phyloP scores from a whole-genome alignment of 768 basidiomycete genomes.

The Leccinum subgranulosum region DNA sequence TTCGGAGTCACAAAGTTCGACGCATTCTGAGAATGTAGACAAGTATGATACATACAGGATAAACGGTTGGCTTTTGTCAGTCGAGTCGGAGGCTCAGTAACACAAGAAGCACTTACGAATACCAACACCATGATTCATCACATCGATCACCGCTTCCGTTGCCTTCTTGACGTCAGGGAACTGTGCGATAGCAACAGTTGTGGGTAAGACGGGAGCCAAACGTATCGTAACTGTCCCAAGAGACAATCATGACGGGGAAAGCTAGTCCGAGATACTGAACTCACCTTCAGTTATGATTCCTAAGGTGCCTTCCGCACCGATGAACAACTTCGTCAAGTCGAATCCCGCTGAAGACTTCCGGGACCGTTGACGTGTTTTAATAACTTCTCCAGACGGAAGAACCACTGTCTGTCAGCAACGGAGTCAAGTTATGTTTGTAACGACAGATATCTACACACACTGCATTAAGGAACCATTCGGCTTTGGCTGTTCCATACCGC shows the following conservation, averaged over 20 bases:
- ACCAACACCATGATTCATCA: constrained; percentile 68
- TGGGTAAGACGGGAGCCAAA: constrained; percentile 77
- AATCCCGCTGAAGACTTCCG: constrained; percentile 88
- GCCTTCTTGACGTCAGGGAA: constrained; percentile 77
- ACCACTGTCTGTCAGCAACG: constrained; percentile 67
- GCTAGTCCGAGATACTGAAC: neutral
- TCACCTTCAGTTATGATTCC: constrained; percentile 87
- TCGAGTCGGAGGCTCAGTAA: neutral
- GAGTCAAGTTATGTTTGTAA: neutral
- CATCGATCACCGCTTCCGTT: constrained; percentile 69
- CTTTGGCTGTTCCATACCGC: constrained; percentile 85
- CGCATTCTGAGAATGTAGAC: constrained; percentile 55
- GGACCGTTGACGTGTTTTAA: constrained; percentile 78
- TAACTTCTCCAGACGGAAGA: constrained; percentile 83
- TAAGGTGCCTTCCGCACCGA: constrained; percentile 78
- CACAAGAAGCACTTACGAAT: constrained; percentile 54
- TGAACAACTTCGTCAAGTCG: constrained; percentile 81
- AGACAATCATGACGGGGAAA: neutral
- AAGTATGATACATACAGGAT: neutral
- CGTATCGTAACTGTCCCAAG: constrained; percentile 63
- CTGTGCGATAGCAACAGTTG: constrained; percentile 77
- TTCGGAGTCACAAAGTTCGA: constrained; percentile 75
- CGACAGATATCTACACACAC: constrained; percentile 38
- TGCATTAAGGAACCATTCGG: constrained; percentile 86
- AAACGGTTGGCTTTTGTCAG: neutral